Evolutionary conservation across 768 basidiomycete genomes (phyloP).

Genomic region (Cantharellus anzutake): DNA sequence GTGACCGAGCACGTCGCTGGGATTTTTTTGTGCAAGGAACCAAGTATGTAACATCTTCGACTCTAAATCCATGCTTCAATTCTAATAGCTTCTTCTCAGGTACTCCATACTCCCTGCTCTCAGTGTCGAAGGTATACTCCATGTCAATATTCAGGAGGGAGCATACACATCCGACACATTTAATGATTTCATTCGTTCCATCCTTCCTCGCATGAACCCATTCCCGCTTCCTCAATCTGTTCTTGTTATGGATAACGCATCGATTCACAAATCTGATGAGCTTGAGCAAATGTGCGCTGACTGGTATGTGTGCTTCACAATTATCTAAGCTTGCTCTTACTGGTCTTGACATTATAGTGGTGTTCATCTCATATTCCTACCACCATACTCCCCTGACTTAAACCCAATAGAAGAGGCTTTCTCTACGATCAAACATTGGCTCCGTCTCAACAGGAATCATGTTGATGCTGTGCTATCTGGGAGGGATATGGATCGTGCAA

Average conservation of each 20-base stretch:
- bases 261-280: neutral
- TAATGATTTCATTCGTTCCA: neutral
- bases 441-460: neutral
- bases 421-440: conserved; percentile 3
- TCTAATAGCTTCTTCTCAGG: neutral
- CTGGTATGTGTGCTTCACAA: neutral
- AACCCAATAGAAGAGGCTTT: conserved; percentile 9
- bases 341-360: conserved; percentile 1
- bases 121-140: conserved; percentile 2
- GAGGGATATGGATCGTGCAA: no score
- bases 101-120: conserved; percentile 7
- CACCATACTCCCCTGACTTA: conserved; percentile 9
- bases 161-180: neutral
- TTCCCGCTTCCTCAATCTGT: conserved; percentile 5
- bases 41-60: neutral
- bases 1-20: neutral
- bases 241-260: conserved; percentile 7
- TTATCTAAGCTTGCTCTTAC: neutral
- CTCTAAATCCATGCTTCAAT: neutral
- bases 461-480: neutral
- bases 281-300: conserved; percentile 6
- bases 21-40: conserved; percentile 6
- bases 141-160: conserved; percentile 2
- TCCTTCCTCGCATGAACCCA: conserved; percentile 4
- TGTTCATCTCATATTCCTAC: conserved; percentile 5